phyloP scores from a whole-genome alignment of 305 asterid species.

The Fraxinus latifolia region DNA sequence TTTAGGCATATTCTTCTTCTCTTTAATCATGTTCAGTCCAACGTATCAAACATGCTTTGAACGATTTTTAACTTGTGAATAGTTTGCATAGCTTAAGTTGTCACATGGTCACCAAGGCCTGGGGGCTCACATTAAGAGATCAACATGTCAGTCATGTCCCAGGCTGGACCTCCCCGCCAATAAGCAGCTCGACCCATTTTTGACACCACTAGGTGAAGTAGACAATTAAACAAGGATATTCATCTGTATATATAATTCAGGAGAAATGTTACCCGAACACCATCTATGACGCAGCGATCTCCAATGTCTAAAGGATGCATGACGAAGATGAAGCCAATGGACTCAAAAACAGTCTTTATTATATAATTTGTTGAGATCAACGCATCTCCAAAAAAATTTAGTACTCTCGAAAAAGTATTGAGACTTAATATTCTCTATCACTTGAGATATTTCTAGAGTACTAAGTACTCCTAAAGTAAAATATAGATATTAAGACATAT shows the following conservation, averaged over 20 bases:
- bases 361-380: too few species aligned
- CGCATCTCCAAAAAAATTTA: too few species aligned
- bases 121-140: neutral
- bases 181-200: neutral
- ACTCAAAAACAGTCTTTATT: constrained; percentile 45
- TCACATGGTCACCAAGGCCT: neutral
- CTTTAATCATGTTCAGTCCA: neutral
- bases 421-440: too few species aligned
- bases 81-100: neutral
- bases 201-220: neutral
- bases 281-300: constrained; percentile 63
- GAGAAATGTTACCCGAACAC: constrained; percentile 46
- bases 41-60: neutral
- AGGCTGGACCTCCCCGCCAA: neutral
- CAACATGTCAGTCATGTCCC: neutral
- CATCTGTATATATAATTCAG: neutral
- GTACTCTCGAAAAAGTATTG: too few species aligned
- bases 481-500: too few species aligned
- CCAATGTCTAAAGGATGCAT: constrained; percentile 77
- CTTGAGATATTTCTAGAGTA: too few species aligned
- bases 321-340: constrained; percentile 58
- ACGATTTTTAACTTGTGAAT: neutral
- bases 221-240: neutral
- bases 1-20: neutral
- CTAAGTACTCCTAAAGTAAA: too few species aligned